Percentiles rank a stretch among this genome's conserved stretches.
Conservation (phyloP, 257 asterid genomes). For the Capsicum rhomboideum region DNA sequence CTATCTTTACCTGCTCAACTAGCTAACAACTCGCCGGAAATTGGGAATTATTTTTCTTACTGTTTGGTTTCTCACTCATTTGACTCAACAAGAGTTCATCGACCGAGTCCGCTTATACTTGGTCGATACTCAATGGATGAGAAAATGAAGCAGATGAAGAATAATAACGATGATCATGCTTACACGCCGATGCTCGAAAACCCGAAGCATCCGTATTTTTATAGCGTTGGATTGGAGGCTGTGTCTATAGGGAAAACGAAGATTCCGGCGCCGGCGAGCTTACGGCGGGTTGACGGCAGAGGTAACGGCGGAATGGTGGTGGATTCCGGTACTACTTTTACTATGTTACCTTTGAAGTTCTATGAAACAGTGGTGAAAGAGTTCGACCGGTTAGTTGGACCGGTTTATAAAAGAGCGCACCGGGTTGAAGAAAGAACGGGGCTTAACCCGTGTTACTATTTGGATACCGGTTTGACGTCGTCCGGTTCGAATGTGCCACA, state of each 20-base stretch:
- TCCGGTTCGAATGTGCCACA: constrained; percentile 29
- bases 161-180: constrained; percentile 9
- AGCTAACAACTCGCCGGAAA: constrained; percentile 45
- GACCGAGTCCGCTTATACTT: constrained; percentile 75
- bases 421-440: constrained; percentile 63
- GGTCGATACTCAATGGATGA: constrained; percentile 37
- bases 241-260: constrained; percentile 42
- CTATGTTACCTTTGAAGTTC: constrained; percentile 61
- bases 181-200: constrained; percentile 74
- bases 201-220: constrained; percentile 65
- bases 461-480: not conserved
- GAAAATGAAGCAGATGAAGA: constrained; percentile 4
- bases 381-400: constrained; percentile 33
- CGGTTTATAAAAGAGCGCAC: constrained; percentile 35
- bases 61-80: constrained; percentile 69
- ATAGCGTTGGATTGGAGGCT: constrained; percentile 66
- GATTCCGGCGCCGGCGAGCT: constrained; percentile 45
- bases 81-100: constrained; percentile 18
- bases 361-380: constrained; percentile 41
- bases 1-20: constrained; percentile 86
- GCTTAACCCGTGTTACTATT: constrained; percentile 71
- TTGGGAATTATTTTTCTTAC: constrained; percentile 80
- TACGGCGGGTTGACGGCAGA: constrained; percentile 42
- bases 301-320: constrained; percentile 98
- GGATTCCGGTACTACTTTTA: constrained; percentile 91